Base-by-base conservation (phyloP, 345 rosid genomes). In the Kandelia obovata region DNA sequence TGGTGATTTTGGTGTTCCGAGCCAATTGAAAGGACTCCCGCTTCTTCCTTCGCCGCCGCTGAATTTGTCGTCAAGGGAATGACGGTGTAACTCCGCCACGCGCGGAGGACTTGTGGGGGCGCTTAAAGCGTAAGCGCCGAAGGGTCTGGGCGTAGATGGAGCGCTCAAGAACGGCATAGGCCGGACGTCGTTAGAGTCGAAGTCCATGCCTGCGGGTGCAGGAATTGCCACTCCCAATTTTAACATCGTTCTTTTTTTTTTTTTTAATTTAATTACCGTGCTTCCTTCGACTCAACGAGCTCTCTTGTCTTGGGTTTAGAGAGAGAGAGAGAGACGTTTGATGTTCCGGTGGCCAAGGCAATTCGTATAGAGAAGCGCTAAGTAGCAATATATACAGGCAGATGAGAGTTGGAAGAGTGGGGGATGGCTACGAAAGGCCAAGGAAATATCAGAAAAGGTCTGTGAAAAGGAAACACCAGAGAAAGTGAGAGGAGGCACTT, bases 61-160 rank as follows among this genome's bases (percentile, higher is more conserved):
- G 66, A 51, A 26, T 8, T 65, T 19, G 35, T 23, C 3, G 26
- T 74, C 76, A 2, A 85, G 84, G 23, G 83, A 84, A 1, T 81
- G 85, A 1, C 79, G 65, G 66, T 88, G 86, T n/a, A 89, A 80
- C 53, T 87, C 90, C 0, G 89, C 68, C 61, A 84, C 53, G 5
- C 87, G 83, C 0, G 87, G 47, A 31, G 99, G 99, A 66, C 89
- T 91, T 2, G 92, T 73, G 11, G 99, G 99, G 23, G 96, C 88
- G 61, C 96, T 90, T 59, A 84, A 81, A 83, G 79, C 83, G 74
- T 31, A 76, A 0, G 85, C 83, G 3, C 92, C 86, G 20, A 86
- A 86, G 8, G 90, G 81, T 11, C 71, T 76, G 0, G 95, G 98
- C 0, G 97, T 80, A 10, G 96, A 79, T 0, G 98, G 98, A 62